A percentile compares a stretch with the other conserved stretches of the same genome.
Conservation (phyloP, 306 rosid genomes). For the Cicer judaicum region DNA sequence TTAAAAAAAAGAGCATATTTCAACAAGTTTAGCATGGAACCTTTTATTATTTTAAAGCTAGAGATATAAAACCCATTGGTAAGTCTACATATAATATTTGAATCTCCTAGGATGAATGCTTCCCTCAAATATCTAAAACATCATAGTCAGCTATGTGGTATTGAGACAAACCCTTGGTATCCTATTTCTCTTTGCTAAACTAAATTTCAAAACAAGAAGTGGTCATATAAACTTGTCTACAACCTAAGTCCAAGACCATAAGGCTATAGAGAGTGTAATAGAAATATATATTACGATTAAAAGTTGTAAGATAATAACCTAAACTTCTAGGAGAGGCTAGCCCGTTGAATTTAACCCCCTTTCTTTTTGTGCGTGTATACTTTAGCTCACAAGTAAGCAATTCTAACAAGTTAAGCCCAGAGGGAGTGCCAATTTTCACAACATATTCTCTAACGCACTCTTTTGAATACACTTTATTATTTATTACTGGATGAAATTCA, state of each 20-base stretch:
- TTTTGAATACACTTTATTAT: neutral
- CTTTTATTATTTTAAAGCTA: neutral
- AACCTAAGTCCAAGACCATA: slow-evolving; percentile 21
- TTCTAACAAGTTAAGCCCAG: neutral
- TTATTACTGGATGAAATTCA: neutral
- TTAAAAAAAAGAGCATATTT: slow-evolving; percentile 2
- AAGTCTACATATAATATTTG: slow-evolving; percentile 9
- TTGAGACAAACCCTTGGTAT: neutral
- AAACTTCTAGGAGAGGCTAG: neutral
- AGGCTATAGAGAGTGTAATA: neutral
- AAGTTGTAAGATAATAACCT: neutral
- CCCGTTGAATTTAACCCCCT: neutral
- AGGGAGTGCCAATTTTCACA: neutral
- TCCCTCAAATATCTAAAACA: slow-evolving; percentile 27
- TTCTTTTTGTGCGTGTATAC: neutral
- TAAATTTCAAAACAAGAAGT: neutral
- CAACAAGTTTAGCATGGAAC: slow-evolving; percentile 21
- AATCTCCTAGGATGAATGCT: slow-evolving; percentile 11
- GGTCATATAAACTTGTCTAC: neutral
- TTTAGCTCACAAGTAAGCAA: slow-evolving; percentile 8
- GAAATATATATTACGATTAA: neutral
- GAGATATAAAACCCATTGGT: slow-evolving; percentile 4
- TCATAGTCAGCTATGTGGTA: slow-evolving; percentile 16
- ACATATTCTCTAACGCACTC: neutral
- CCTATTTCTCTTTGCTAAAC: neutral